phyloP scores from a whole-genome alignment of 2,329 filamentous ascomycete genomes.

The Verticillium isaacii region DNA sequence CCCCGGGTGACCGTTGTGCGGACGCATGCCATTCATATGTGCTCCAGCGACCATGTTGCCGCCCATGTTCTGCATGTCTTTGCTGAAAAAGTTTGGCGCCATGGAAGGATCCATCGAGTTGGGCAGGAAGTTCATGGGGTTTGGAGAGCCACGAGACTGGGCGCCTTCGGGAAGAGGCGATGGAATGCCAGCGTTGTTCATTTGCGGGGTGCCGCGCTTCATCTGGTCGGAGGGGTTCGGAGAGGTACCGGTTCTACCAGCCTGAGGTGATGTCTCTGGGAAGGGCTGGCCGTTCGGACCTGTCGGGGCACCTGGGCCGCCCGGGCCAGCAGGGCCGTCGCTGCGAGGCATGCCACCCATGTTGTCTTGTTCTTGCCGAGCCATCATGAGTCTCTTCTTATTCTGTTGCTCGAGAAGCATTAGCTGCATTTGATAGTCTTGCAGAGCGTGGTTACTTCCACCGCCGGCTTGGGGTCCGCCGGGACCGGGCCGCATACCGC shows the following conservation, averaged over 20 bases:
- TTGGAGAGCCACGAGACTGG: constrained; percentile 63
- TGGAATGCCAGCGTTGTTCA: constrained; percentile 63
- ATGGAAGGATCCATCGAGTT: constrained; percentile 59
- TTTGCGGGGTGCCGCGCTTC: constrained; percentile 72
- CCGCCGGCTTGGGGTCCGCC: constrained; percentile 42
- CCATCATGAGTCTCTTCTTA: constrained; percentile 81
- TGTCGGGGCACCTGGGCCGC: constrained; percentile 47
- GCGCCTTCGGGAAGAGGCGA: constrained; percentile 67
- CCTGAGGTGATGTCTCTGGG: constrained; percentile 66
- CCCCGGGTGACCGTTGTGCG: constrained; percentile 63
- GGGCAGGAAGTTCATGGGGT: constrained; percentile 58
- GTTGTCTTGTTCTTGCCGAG: constrained; percentile 70
- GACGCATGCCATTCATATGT: constrained; percentile 64
- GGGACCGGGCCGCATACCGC: constrained; percentile 53
- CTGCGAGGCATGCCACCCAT: constrained; percentile 43
- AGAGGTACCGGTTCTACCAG: constrained; percentile 63
- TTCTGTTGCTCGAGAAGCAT: constrained; percentile 86
- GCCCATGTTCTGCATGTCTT: constrained; percentile 47
- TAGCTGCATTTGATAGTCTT: constrained; percentile 86
- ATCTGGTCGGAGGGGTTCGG: constrained; percentile 76
- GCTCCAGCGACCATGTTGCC: constrained; percentile 47
- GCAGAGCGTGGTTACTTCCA: constrained; percentile 72
- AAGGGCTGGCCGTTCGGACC: constrained; percentile 59
- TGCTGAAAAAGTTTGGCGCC: constrained; percentile 52
- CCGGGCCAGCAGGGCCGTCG: constrained; percentile 46